Evolutionary conservation across 768 basidiomycete genomes (phyloP), one percentile per base, ranked within the genome.

Genomic region (Leccinum uliginosum): DNA sequence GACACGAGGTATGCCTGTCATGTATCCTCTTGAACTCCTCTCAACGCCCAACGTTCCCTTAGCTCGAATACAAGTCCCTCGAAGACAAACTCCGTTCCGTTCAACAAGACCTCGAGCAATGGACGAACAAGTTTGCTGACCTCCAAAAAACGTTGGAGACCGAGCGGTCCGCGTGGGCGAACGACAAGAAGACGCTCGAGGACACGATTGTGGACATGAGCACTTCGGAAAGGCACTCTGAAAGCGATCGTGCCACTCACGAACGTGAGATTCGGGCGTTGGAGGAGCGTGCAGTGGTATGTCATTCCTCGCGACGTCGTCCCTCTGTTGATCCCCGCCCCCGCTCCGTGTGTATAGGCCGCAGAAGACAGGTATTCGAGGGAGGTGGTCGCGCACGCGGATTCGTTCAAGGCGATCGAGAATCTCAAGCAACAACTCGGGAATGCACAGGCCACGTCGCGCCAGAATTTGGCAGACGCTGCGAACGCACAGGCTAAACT

Each of bases 381-480:
- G 51, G 92, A 92, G 66, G 81, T 94, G n/a, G 74, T 94, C 30
- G 77, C 89, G 1, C 93, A 95, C 68, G 92, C 93, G 0, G 91
- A 93, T 21, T 80, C 88, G 0, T 87, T 94, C 77, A 91, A 91
- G 73, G 59, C 75, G 12, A 79, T 91, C 11, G 83, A 86, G 11
- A 73, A 65, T 10, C 73, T 92, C 59, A 88, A 85, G 67, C 77
- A 83, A 50, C 83, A 91, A 43, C 74, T 94, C 4, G 66, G 76
- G 15, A 65, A 70, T 12, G 72, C 79, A 4, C 84, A 87, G 62
- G 66, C 75, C 2, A 65, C 79, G 9, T 79, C 82, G 9, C 78
- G 87, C 12, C 84, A 91, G 57, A 77, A 82, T 53, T 72, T 78
- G 32, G 78, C 82, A 10, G 77, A 82, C 2, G 83, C 86, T 7